A percentile compares a stretch with the other conserved stretches of the same genome.
These are phyloP conservation scores for Ganoderma lucidum DNA, from an alignment of 1,284 basidiomycete genomes.

Conservation along the genomic window DNA sequence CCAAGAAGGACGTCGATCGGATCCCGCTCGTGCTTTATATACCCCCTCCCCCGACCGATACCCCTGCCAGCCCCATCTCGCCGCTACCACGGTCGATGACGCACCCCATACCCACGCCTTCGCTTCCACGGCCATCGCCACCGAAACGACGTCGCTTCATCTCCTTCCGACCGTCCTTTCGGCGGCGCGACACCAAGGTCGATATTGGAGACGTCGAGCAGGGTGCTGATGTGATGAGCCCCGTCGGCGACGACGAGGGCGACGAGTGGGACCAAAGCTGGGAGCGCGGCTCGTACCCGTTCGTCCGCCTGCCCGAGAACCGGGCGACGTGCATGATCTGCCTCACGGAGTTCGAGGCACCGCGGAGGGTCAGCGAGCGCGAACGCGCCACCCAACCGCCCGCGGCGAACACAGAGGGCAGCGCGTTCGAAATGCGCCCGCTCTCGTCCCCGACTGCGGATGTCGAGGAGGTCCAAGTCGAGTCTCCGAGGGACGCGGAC, in stretches of 20 bases:
- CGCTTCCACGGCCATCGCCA: background rate
- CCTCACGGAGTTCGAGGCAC: conserved; percentile 79
- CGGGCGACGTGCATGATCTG: conserved; percentile 81
- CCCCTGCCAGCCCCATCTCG: conserved; percentile 40
- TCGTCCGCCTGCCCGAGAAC: conserved; percentile 73
- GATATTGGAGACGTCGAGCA: conserved; percentile 10
- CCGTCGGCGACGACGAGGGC: conserved; percentile 27
- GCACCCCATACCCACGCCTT: background rate
- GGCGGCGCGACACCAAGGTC: background rate
- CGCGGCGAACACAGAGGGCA: conserved; percentile 17
- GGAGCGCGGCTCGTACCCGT: conserved; percentile 56
- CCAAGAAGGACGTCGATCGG: conserved; percentile 68
- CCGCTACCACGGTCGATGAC: conserved; percentile 3
- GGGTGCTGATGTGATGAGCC: background rate
- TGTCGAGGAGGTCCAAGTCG: background rate
- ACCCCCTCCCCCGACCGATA: conserved; percentile 63
- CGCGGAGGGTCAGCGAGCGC: conserved; percentile 48
- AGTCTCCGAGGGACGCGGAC: conserved; percentile 6
- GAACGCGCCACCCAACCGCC: conserved; percentile 9
- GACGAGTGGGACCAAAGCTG: conserved; percentile 53
- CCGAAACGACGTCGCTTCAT: conserved; percentile 7
- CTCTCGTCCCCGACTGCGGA: background rate
- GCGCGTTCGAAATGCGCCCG: conserved; percentile 18
- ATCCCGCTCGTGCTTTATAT: conserved; percentile 83
- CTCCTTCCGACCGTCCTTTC: background rate